A percentile compares a stretch with the other conserved stretches of the same genome.
Evolutionary conservation across 495 filamentous ascomycete species (phyloP).

Genomic region (Penicillium ochrochloron): DNA sequence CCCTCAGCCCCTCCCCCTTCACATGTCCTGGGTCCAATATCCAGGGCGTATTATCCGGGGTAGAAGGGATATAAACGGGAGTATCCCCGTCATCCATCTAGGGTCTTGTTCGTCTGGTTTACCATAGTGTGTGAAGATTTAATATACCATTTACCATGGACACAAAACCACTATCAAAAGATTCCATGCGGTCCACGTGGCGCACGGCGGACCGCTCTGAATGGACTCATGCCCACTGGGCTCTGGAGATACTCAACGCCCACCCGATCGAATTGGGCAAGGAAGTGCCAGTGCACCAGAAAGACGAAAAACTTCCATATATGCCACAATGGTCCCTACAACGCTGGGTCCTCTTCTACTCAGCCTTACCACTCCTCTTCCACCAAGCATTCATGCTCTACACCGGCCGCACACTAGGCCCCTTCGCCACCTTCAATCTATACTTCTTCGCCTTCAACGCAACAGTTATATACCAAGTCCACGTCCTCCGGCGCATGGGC

Average conservation of each 20-base stretch:
- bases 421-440: slow-evolving; percentile 40
- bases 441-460: slow-evolving; percentile 46
- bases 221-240: slow-evolving; percentile 44
- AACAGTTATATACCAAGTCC: slow-evolving; percentile 41
- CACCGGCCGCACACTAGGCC: slow-evolving; percentile 37
- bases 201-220: slow-evolving; percentile 35
- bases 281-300: slow-evolving; percentile 42
- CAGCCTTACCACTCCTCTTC: slow-evolving; percentile 39
- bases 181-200: slow-evolving; percentile 53
- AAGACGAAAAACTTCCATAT: slow-evolving; percentile 43
- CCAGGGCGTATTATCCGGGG: background rate
- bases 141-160: slow-evolving; percentile 24
- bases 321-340: slow-evolving; percentile 47
- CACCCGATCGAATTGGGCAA: slow-evolving; percentile 39
- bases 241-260: slow-evolving; percentile 41
- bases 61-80: slow-evolving; percentile 25
- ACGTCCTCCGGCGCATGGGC: slow-evolving; percentile 36
- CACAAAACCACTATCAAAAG: slow-evolving; percentile 38
- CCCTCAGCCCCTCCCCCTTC: slow-evolving; percentile 15
- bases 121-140: background rate
- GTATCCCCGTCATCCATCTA: background rate
- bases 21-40: slow-evolving; percentile 20
- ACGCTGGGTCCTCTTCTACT: slow-evolving; percentile 46
- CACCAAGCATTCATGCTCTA: slow-evolving; percentile 41
- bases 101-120: background rate